Base-by-base conservation (phyloP, 2,329 filamentous ascomycete genomes). In the Seiridium unicorne region DNA sequence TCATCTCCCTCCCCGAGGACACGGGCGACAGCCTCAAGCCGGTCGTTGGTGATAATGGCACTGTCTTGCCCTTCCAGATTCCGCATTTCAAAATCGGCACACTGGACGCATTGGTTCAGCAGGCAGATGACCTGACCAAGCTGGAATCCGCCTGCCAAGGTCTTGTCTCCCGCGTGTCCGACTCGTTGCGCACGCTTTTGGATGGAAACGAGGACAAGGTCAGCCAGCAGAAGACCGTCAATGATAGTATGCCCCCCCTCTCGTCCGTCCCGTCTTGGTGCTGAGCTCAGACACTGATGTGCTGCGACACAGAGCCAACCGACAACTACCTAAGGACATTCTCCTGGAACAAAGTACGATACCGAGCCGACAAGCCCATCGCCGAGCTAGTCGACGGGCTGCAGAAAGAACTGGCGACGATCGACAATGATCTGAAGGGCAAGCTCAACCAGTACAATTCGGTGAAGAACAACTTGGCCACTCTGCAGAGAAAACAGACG, bases 21-120 rank as follows among this genome's bases (percentile, higher is more conserved):
- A 92, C 94, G 65, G 81, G 97, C 66, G 84, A 87, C 53, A 85
- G 92, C 51, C 78, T 99, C 63, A 86, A 88, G 67, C 79, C 88
- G 59, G 92, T 89, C 47, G 83, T 97, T 59, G 82, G 86, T 60
- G 91, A 96, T 69, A 88, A 91, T 74, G 92, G 90, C 72, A 86
- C 84, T 57, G 89, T 92, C 51, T 80, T 87, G 56, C 87, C 88
- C 2, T 97, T 98, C 73, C 80, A 85, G 60, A 90, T 98, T 64
- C 95, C 95, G 26, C 89, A 93, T 65, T 97, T 99, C 84, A 99
- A 98, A 81, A 96, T 99, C 74, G 95, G 95, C 61, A 97, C 95
- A 0, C 84, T 99, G 44, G 95, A 99, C 78, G 92, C 91, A 44
- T 83, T 99, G 60, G 93, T 99, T 49, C 92, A 97, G 78, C 94